Evolutionary conservation across 1,139 yeast species (phyloP).

Genomic region (Blastobotrys ciferrii): DNA sequence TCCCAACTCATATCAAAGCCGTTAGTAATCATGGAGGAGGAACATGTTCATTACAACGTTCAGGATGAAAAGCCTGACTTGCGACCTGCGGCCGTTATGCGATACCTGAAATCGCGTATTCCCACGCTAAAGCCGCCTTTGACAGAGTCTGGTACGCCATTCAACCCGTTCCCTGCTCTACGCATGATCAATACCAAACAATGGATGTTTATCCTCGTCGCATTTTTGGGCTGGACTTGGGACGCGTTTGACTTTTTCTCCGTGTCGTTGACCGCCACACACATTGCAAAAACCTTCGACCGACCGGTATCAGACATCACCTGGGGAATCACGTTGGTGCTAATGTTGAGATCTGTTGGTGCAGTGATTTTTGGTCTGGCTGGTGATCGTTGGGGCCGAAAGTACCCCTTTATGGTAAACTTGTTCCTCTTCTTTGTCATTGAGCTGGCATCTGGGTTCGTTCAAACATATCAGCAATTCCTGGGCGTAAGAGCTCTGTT

Average conservation of each 20-base stretch:
- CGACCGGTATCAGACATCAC: conserved; percentile 55
- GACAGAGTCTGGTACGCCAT: conserved; percentile 28
- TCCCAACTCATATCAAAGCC: neutral
- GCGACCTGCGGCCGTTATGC: conserved; percentile 30
- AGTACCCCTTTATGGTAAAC: conserved; percentile 51
- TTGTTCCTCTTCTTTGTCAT: conserved; percentile 45
- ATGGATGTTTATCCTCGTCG: conserved; percentile 63
- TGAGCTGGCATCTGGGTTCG: conserved; percentile 57
- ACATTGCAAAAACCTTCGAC: conserved; percentile 53
- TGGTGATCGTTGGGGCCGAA: conserved; percentile 54
- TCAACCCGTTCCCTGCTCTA: conserved; percentile 56
- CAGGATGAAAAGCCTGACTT: conserved; percentile 26
- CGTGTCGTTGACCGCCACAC: conserved; percentile 58
- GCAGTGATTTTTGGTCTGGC: conserved; percentile 55
- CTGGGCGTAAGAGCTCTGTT: conserved; percentile 51
- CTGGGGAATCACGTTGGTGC: conserved; percentile 61
- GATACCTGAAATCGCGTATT: conserved; percentile 43
- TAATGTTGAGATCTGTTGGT: conserved; percentile 60
- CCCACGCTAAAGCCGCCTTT: conserved; percentile 44
- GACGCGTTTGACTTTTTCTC: conserved; percentile 79
- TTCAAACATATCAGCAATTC: conserved; percentile 48
- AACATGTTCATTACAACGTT: neutral
- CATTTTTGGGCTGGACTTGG: conserved; percentile 73
- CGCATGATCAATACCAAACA: conserved; percentile 46
- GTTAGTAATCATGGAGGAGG: neutral